phyloP scores from a whole-genome alignment of 805 yeast genomes.

The Kuraishia ogatae region DNA sequence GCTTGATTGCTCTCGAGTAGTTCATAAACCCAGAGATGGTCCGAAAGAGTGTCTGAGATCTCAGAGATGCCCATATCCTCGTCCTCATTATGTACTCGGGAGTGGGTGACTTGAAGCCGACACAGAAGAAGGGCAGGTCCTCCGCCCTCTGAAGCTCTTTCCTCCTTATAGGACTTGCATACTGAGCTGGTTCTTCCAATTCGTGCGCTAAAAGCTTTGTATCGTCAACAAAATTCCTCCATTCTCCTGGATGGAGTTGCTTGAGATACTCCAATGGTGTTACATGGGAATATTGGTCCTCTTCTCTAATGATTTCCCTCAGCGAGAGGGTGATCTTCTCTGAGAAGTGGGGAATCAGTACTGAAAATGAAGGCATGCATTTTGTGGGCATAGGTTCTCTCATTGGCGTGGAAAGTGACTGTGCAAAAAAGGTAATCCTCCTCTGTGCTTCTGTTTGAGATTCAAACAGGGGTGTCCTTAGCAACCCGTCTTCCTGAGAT shows the following conservation, averaged over 20 bases:
- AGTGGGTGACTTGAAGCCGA: slow-evolving; percentile 62
- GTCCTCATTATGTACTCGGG: slow-evolving; percentile 63
- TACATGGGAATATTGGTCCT: slow-evolving; percentile 49
- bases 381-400: slow-evolving; percentile 60
- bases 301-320: slow-evolving; percentile 72
- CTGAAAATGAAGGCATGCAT: slow-evolving; percentile 76
- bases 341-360: slow-evolving; percentile 77
- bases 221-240: slow-evolving; percentile 50
- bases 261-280: slow-evolving; percentile 48
- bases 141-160: slow-evolving; percentile 13
- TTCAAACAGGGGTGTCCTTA: slow-evolving; percentile 41
- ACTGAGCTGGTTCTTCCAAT: slow-evolving; percentile 5
- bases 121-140: slow-evolving; percentile 59
- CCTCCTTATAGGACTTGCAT: background rate
- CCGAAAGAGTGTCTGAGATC: slow-evolving; percentile 75
- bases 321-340: slow-evolving; percentile 74
- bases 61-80: slow-evolving; percentile 77
- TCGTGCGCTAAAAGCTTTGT: slow-evolving; percentile 47
- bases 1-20: slow-evolving; percentile 61
- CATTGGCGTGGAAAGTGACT: slow-evolving; percentile 79
- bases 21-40: slow-evolving; percentile 81
- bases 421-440: slow-evolving; percentile 83
- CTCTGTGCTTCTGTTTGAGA: slow-evolving; percentile 71
- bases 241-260: slow-evolving; percentile 46
- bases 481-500: slow-evolving; percentile 72